Conservation (phyloP, 2,329 filamentous ascomycete genomes). For the Paecilomyces dactylethromorphus region DNA sequence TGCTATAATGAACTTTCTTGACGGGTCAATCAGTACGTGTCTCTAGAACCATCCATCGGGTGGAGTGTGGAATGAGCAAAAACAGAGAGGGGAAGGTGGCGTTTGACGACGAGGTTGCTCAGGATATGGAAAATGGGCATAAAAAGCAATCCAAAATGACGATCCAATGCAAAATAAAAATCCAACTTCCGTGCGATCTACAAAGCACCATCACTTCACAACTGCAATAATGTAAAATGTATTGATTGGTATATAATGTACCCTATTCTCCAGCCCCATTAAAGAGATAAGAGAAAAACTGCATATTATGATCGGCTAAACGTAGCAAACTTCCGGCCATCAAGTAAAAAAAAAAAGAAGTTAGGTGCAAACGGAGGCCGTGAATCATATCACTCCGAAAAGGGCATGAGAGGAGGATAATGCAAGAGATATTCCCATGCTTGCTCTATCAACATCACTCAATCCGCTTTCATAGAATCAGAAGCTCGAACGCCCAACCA, state of each 20-base stretch:
- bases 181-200: not conserved
- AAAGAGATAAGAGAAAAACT: not conserved
- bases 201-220: not conserved
- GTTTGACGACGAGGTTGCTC: too few relatives aligned
- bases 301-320: not conserved
- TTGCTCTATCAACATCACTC: not conserved
- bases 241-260: not conserved
- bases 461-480: not conserved
- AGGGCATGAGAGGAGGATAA: not conserved
- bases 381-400: not conserved
- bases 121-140: too few relatives aligned
- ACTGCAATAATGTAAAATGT: not conserved
- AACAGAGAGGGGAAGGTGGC: too few relatives aligned
- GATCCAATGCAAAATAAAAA: not conserved
- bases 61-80: not conserved
- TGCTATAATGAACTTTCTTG: not conserved
- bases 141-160: too few relatives aligned
- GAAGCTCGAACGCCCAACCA: not conserved
- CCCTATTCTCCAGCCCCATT: not conserved
- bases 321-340: not conserved
- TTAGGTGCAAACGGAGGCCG: not conserved
- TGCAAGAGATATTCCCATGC: not conserved
- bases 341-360: not conserved
- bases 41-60: not conserved
- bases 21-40: not conserved